phyloP scores from a whole-genome alignment of 2,329 filamentous ascomycete genomes.

The Ophiostoma tasmaniense region DNA sequence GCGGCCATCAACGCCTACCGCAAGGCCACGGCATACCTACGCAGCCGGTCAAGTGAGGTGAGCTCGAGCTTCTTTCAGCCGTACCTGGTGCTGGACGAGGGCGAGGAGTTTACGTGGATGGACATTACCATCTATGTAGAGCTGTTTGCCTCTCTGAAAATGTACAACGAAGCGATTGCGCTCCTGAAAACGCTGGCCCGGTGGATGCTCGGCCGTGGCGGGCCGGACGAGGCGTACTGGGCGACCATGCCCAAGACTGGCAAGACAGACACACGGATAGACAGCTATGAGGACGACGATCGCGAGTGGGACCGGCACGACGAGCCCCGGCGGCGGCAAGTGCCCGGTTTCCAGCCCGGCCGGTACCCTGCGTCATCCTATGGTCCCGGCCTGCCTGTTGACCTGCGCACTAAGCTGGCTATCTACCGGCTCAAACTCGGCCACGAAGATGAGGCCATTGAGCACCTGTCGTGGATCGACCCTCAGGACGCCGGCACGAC shows the following conservation, averaged over 20 bases:
- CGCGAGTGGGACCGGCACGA: slow-evolving; percentile 80
- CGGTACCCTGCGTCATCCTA: slow-evolving; percentile 52
- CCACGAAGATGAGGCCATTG: slow-evolving; percentile 60
- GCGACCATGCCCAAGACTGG: slow-evolving; percentile 46
- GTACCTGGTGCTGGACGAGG: slow-evolving; percentile 25
- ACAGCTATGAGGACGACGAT: slow-evolving; percentile 58
- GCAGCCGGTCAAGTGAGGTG: slow-evolving; percentile 25
- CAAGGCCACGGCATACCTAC: slow-evolving; percentile 35
- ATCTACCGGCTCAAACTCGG: slow-evolving; percentile 69
- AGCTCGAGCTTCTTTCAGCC: slow-evolving; percentile 13
- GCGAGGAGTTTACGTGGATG: slow-evolving; percentile 55
- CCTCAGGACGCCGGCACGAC: slow-evolving; percentile 47
- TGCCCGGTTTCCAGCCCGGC: slow-evolving; percentile 51
- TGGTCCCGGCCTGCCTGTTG: slow-evolving; percentile 65
- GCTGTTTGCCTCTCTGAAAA: slow-evolving; percentile 57
- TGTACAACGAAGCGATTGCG: slow-evolving; percentile 56
- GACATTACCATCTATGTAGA: slow-evolving; percentile 82
- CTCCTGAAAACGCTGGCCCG: slow-evolving; percentile 65
- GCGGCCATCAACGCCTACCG: slow-evolving; percentile 43
- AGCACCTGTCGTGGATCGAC: slow-evolving; percentile 61
- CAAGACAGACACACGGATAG: slow-evolving; percentile 27
- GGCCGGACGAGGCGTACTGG: slow-evolving; percentile 64
- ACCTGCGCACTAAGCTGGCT: slow-evolving; percentile 76
- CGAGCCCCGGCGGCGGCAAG: slow-evolving; percentile 50
- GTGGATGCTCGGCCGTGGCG: slow-evolving; percentile 67